Base-by-base conservation (phyloP, 1,284 basidiomycete species). In the Chiua sp. region DNA sequence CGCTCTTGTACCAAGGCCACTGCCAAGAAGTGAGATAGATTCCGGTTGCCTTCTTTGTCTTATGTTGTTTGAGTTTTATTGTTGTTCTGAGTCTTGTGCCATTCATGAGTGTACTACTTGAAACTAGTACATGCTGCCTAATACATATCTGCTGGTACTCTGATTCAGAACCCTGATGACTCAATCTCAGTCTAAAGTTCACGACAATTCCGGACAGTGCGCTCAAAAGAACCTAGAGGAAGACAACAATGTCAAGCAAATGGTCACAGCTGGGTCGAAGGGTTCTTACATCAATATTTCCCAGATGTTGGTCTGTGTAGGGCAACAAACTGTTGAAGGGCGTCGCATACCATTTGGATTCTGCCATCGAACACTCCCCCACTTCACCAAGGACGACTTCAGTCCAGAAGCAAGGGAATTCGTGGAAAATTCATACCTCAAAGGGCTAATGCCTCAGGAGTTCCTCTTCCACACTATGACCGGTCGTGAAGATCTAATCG, bases 391-490 rank as follows among this genome's bases (percentile, higher is more conserved):
- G 82, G 98, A 99, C 72, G 98, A 99, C 77, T 99, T 98, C 79
- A 96, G 95, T 72, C 96, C 98, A 3, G 96, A 99, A 72, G 91
- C 96, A n/a, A 90, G 97, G 61, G 98, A 98, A 13, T 99, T 99
- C 76, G 97, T 99, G 63, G 98, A 99, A 76, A 99, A 99, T 77
- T 99, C 98, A n/a, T 99, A 99, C 72, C 83, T 99, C 33, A 92
- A 97, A 66, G 98, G 98, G 52, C 77, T 99, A 63, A 99, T 97
- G 0, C 96, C 98, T 0, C 96, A 98, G 69, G 98, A 99, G 74
- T 99, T 96, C 85, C 99, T 99, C 86, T 99, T 99, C 89, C 98
- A 99, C 79, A 98, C 98, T 58, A 99, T 99, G 98, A 97, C 97
- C 70, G 98, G 98, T 80, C 92, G 98, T 71, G 98, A 99, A 77